A percentile compares a stretch with the other conserved stretches of the same genome.
Evolutionary conservation across 345 rosid species (phyloP).

Genomic region (Clausena lansium): DNA sequence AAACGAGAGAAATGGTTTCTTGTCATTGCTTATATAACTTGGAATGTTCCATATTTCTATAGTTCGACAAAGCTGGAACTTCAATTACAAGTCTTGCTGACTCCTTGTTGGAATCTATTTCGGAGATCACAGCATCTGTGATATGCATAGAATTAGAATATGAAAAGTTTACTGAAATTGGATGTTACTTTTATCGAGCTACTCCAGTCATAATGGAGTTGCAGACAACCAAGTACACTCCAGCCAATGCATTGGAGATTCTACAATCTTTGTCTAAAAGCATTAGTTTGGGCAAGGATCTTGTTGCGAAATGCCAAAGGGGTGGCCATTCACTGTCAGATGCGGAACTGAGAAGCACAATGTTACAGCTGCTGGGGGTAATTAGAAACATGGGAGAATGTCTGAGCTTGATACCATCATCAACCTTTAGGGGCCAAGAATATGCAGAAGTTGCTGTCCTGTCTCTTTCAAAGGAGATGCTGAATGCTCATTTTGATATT

Average conservation of each 20-base stretch:
- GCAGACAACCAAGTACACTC: conserved; percentile 36
- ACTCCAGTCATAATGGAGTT: conserved; percentile 67
- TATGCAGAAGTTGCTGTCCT: conserved; percentile 55
- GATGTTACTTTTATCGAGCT: conserved; percentile 69
- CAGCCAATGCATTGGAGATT: conserved; percentile 42
- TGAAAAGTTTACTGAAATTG: conserved; percentile 46
- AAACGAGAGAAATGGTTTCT: background rate
- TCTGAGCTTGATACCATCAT: conserved; percentile 62
- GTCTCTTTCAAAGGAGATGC: conserved; percentile 73
- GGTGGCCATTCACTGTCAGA: conserved; percentile 28
- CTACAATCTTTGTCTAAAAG: conserved; percentile 49
- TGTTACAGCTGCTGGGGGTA: conserved; percentile 41
- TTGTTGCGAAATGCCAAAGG: conserved; percentile 32
- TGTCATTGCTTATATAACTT: background rate
- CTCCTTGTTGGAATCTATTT: conserved; percentile 50
- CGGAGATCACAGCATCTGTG: conserved; percentile 45
- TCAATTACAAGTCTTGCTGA: conserved; percentile 28
- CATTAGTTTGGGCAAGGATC: conserved; percentile 44
- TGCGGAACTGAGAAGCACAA: conserved; percentile 36
- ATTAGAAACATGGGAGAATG: conserved; percentile 56
- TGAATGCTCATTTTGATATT: conserved; percentile 37
- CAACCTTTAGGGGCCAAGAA: conserved; percentile 44
- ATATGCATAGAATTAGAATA: conserved; percentile 34
- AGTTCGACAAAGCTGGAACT: conserved; percentile 38
- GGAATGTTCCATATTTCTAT: conserved; percentile 11